Evolutionary conservation across 2,329 filamentous ascomycete genomes (phyloP).

Genomic region (Mycosphaerella sp.): DNA sequence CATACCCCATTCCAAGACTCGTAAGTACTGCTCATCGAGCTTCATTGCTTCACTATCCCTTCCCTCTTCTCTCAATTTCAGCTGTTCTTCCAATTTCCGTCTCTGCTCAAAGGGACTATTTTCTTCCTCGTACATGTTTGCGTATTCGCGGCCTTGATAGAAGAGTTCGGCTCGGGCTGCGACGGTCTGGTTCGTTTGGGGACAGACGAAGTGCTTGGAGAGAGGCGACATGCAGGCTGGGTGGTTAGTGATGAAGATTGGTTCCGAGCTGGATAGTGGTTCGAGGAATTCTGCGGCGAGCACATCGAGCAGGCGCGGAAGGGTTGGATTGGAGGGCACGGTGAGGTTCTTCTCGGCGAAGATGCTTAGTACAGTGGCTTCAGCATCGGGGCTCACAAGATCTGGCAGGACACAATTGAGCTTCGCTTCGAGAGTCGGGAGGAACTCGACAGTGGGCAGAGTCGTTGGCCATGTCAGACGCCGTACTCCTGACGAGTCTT

Average conservation of each 20-base stretch:
- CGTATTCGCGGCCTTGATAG: slow-evolving; percentile 64
- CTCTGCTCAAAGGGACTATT: slow-evolving; percentile 85
- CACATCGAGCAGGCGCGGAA: slow-evolving; percentile 71
- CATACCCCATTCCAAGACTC: slow-evolving; percentile 77
- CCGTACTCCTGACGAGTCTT: background rate
- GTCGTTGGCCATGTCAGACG: slow-evolving; percentile 2
- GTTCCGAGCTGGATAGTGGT: slow-evolving; percentile 62
- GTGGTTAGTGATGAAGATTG: slow-evolving; percentile 83
- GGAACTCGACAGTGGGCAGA: slow-evolving; percentile 61
- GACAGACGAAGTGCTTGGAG: slow-evolving; percentile 75
- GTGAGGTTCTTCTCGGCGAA: slow-evolving; percentile 47
- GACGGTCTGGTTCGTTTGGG: slow-evolving; percentile 52
- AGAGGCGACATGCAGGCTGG: slow-evolving; percentile 87
- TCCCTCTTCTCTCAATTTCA: slow-evolving; percentile 35
- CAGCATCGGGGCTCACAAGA: slow-evolving; percentile 49
- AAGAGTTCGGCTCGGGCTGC: slow-evolving; percentile 36
- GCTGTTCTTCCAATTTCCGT: slow-evolving; percentile 66
- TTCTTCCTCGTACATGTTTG: slow-evolving; percentile 98
- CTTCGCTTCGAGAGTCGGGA: slow-evolving; percentile 66
- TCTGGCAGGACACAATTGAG: slow-evolving; percentile 55
- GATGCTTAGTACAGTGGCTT: slow-evolving; percentile 49
- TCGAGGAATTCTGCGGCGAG: slow-evolving; percentile 74
- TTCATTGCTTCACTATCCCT: slow-evolving; percentile 44
- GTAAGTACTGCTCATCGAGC: slow-evolving; percentile 74
- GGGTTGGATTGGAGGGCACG: slow-evolving; percentile 48